These are phyloP conservation scores for Sonneratia alba DNA, from an alignment of 345 rosid genomes.

Conservation along the genomic window DNA sequence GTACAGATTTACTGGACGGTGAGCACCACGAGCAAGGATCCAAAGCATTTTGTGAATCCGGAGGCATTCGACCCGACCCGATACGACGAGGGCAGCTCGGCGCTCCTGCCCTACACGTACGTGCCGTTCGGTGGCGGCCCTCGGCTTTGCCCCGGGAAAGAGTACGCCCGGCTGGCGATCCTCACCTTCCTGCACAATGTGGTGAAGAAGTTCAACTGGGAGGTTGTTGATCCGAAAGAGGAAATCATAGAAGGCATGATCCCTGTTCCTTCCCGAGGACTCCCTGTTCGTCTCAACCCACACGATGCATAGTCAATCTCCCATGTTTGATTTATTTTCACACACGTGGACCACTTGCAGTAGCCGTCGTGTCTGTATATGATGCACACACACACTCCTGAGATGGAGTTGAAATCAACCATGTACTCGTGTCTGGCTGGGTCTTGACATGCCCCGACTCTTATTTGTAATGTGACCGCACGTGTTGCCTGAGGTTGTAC, in stretches of 20 bases:
- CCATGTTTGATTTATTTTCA: too few species aligned
- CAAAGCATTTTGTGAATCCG: slow-evolving; percentile 11
- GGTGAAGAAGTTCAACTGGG: slow-evolving; percentile 14
- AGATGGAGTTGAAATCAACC: too few species aligned
- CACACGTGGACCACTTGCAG: too few species aligned
- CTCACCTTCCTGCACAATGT: slow-evolving; percentile 13
- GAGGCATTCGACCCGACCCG: slow-evolving; percentile 13
- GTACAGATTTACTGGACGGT: slow-evolving; percentile 12
- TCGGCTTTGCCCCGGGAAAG: slow-evolving; percentile 18
- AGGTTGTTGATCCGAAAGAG: slow-evolving; percentile 4
- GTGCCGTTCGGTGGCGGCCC: slow-evolving; percentile 19
- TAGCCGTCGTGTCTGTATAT: too few species aligned
- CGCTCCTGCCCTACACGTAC: slow-evolving; percentile 12
- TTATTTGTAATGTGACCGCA: too few species aligned
- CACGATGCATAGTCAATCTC: neutral
- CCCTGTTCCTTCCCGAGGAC: slow-evolving; percentile 10
- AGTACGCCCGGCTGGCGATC: slow-evolving; percentile 13
- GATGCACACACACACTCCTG: too few species aligned
- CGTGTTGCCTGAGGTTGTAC: too few species aligned
- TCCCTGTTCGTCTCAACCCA: slow-evolving; percentile 5
- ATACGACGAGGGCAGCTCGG: neutral
- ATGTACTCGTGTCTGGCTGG: too few species aligned
- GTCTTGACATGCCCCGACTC: too few species aligned
- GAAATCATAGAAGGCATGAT: slow-evolving; percentile 5
- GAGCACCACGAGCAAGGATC: slow-evolving; percentile 9